Base-by-base conservation (phyloP, 2,329 filamentous ascomycete genomes). In the Botrytis elliptica region DNA sequence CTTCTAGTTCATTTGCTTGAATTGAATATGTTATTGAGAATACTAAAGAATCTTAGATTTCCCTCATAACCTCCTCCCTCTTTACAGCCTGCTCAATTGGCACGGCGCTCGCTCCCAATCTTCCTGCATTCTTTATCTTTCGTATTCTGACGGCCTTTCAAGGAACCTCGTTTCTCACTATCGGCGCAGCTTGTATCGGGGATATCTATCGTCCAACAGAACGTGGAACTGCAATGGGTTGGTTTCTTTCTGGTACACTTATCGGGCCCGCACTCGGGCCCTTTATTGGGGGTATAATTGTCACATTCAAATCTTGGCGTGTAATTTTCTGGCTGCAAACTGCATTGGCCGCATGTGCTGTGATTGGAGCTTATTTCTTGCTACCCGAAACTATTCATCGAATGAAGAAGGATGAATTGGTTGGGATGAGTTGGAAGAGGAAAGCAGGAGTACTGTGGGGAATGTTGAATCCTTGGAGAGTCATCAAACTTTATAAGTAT, bases 321-420 rank as follows among this genome's bases (percentile, higher is more conserved):
- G 88, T 88, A 60, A 93, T 94, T 71, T 94, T 94, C 83, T 94
- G 91, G 90, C 84, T 95, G 0, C 92, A 94, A 79, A 89, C 90
- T 0, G 92, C 87, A 0, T 85, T 94, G 9, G 90, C 90, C 0
- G 91, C 87, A 2, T 79, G 87, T 0, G 90, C 88, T 0, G 84
- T 86, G 0, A 33, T 90, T 0, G 86, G 90, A 0, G 86, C 92
- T 46, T 86, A 89, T 76, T 89, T 93, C 77, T 83, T 93, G 20
- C 86, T 94, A 18, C 91, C 91, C 0, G 92, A 95, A 80, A 95
- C 92, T 0, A 91, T 92, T 69, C 90, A 91, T 73, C 86, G 88
- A 75, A 89, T 87, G 79, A 88, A 88, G 73, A 88, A 88, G 33
- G 83, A 87, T 12, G 90, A 93, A 60, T 84, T 94, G 1, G 83